Conservation (phyloP, 2,329 filamentous ascomycete genomes). For the Phaeosphaeria sp. region DNA sequence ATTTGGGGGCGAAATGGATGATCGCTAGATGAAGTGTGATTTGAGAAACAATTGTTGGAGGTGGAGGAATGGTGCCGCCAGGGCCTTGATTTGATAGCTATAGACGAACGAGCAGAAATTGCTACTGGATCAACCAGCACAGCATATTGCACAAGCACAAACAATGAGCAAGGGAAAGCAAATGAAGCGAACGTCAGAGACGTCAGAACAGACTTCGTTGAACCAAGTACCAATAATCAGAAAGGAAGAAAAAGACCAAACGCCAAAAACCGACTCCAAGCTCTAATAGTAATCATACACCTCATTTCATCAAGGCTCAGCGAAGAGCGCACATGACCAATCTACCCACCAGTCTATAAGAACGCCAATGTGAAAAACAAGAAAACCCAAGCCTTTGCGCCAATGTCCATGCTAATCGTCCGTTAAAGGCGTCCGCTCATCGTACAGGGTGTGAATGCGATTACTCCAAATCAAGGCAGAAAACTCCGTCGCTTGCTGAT, state of each 20-base stretch:
- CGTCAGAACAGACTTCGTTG: not conserved
- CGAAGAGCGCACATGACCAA: conserved; percentile 1
- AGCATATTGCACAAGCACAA: not conserved
- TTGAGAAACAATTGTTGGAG: not conserved
- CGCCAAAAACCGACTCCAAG: conserved; percentile 7
- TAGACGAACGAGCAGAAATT: not conserved
- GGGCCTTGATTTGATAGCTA: not conserved
- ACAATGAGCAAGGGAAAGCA: not conserved
- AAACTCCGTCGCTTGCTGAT: conserved; percentile 19
- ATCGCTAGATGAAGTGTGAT: not conserved
- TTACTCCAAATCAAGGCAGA: not conserved
- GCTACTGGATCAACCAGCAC: not conserved
- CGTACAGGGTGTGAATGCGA: not conserved
- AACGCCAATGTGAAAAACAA: conserved; percentile 1
- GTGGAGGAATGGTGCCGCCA: not conserved
- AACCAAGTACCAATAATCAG: not conserved
- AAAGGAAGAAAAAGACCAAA: not conserved
- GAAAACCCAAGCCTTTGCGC: not conserved
- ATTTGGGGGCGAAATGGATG: not conserved
- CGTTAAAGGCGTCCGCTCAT: not conserved
- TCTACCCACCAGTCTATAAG: not conserved
- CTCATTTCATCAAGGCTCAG: not conserved
- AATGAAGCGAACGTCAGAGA: not conserved
- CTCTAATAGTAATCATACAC: conserved; percentile 5
- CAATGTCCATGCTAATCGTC: not conserved